Evolutionary conservation across 2,329 filamentous ascomycete species (phyloP).

Genomic region (Paracoccidioides brasiliensis): DNA sequence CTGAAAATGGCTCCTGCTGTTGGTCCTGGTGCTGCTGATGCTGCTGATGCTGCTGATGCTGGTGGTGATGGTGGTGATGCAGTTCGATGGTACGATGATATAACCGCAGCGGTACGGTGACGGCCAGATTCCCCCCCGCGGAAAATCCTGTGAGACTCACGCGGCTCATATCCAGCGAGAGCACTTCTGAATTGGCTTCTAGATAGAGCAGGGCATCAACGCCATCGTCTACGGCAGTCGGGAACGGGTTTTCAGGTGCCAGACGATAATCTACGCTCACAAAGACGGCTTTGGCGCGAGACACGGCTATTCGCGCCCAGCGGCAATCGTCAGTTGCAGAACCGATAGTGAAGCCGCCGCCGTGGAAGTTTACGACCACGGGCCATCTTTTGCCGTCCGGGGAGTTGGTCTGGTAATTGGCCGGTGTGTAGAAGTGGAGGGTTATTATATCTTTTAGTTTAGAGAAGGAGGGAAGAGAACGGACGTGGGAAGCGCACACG

Average conservation of each 20-base stretch:
- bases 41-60: conserved; percentile 9
- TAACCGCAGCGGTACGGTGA: conserved; percentile 48
- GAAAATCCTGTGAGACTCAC: conserved; percentile 50
- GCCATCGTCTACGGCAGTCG: conserved; percentile 50
- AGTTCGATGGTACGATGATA: conserved; percentile 16
- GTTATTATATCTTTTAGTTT: conserved; percentile 4
- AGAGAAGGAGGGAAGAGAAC: conserved; percentile 21
- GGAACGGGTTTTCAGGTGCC: conserved; percentile 49
- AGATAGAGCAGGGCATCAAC: conserved; percentile 49
- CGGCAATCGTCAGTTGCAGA: conserved; percentile 47
- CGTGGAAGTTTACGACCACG: conserved; percentile 51
- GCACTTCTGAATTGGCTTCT: conserved; percentile 40
- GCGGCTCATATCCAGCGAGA: conserved; percentile 44
- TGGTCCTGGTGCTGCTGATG: background rate
- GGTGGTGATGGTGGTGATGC: conserved; percentile 8
- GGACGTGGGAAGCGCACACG: background rate
- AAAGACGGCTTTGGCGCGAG: conserved; percentile 44
- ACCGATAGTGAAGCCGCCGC: conserved; percentile 50
- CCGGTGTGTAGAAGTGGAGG: conserved; percentile 50
- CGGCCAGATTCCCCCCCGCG: conserved; percentile 49
- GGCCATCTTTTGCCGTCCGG: conserved; percentile 37
- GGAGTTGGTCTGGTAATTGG: conserved; percentile 21
- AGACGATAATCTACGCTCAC: conserved; percentile 49
- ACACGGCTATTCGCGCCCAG: conserved; percentile 45
- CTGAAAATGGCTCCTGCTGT: too few relatives aligned